Conservation (phyloP, 2,329 filamentous ascomycete genomes). For the Aureobasidium musti region DNA sequence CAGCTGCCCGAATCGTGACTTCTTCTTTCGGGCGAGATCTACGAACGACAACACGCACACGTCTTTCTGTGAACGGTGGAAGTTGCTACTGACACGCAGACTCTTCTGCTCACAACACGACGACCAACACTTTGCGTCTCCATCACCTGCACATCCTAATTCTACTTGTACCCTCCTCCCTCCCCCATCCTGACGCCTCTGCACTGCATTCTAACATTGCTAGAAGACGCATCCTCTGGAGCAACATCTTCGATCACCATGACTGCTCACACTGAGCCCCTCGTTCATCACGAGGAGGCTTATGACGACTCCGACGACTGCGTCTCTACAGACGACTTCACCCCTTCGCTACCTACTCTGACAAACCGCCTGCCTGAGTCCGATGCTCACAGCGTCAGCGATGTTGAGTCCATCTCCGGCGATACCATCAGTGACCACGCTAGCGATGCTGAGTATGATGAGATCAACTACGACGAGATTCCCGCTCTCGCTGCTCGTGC, state of each 20-base stretch:
- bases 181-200: neutral
- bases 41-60: neutral
- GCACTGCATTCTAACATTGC: conserved; percentile 15
- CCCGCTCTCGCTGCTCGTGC: conserved; percentile 13
- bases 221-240: neutral
- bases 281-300: conserved; percentile 10
- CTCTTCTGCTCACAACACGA: conserved; percentile 8
- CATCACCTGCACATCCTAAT: neutral
- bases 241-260: neutral
- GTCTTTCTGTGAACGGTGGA: conserved; percentile 2
- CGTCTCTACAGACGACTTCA: conserved; percentile 12
- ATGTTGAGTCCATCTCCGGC: conserved; percentile 17
- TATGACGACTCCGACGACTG: conserved; percentile 6
- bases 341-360: conserved; percentile 19
- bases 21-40: conserved; percentile 11
- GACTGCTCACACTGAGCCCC: conserved; percentile 10
- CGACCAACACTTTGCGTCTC: conserved; percentile 13
- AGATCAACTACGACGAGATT: conserved; percentile 27
- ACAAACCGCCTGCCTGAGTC: conserved; percentile 4
- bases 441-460: conserved; percentile 19
- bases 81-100: conserved; percentile 14
- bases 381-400: conserved; percentile 22
- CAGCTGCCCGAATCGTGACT: conserved; percentile 19
- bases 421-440: conserved; percentile 24
- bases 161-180: conserved; percentile 7